Evolutionary conservation across 208 protist genomes (phyloP), one percentile per base, ranked within the genome.

Genomic region (Tritrichomonas foetus): DNA sequence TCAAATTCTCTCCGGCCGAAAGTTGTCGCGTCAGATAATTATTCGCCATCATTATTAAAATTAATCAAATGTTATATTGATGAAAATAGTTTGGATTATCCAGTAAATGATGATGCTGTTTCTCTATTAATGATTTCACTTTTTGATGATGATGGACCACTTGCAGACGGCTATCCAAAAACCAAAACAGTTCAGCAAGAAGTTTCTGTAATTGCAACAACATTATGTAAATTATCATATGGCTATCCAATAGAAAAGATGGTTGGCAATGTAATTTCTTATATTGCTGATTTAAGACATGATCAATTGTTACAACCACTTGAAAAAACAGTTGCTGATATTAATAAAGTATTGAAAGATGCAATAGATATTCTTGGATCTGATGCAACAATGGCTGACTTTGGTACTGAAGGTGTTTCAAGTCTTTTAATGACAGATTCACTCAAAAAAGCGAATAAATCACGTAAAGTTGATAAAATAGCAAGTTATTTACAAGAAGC

Each of bases 371-470:
- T 69, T 8, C 25, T 69, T n/a, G 64, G 64, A 30, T 8, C 13
- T n/a, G 64, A 69, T 69, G 64, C 64, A n/a, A n/a, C 64, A n/a
- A 69, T 69, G 64, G 64, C 64, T n/a, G 64, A 69, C n/a, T 69
- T 69, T 25, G 64, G 64, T 33, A n/a, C 8, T 69, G 64, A 69
- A 33, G 64, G 11, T 69, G 64, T 69, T n/a, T 33, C 64, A 69
- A n/a, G 3, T n/a, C 22, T 69, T 33, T n/a, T 30, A n/a, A 25
- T 69, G 22, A 11, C 25, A 33, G 11, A 16, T 33, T 8, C 20
- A 5, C 64, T 69, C 11, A 69, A 69, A n/a, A 30, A 11, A 11
- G 3, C 25, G 13, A 16, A 33, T 8, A 69, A 69, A 16, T 11
- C 27, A 16, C 3, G n/a, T n/a, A 8, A 3, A 16, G 16, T 30